phyloP scores from a whole-genome alignment of 1,139 yeast genomes.

The Kodamaea sp. region DNA sequence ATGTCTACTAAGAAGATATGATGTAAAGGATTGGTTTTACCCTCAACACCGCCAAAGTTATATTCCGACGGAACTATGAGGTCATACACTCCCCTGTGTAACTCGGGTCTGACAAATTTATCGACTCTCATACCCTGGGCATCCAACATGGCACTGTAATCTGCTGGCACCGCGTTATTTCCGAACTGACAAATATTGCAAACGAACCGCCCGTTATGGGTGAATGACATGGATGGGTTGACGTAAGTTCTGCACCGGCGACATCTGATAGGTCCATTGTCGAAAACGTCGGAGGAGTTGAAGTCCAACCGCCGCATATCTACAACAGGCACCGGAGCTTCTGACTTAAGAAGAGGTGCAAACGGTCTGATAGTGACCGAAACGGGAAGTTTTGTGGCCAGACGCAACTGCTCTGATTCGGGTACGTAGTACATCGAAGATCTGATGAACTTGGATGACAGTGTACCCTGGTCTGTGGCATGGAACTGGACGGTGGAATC shows the following conservation, averaged over 20 bases:
- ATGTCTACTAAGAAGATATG: conserved; percentile 82
- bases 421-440: conserved; percentile 87
- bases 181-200: conserved; percentile 87
- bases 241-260: conserved; percentile 87
- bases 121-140: conserved; percentile 61
- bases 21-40: conserved; percentile 48
- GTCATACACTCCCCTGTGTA: conserved; percentile 84
- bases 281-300: conserved; percentile 28
- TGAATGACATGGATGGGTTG: conserved; percentile 80
- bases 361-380: conserved; percentile 84
- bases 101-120: conserved; percentile 67
- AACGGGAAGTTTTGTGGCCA: conserved; percentile 75
- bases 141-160: conserved; percentile 67
- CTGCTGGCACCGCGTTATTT: conserved; percentile 67
- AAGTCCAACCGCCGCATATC: conserved; percentile 50
- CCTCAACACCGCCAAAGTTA: conserved; percentile 46
- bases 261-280: conserved; percentile 81
- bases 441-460: conserved; percentile 79
- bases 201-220: conserved; percentile 62
- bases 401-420: conserved; percentile 66
- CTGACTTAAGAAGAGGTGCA: conserved; percentile 55
- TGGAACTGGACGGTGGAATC: conserved; percentile 71
- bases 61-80: conserved; percentile 75
- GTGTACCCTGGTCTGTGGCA: conserved; percentile 78
- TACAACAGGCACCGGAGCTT: conserved; percentile 65